phyloP scores from a whole-genome alignment of 1,139 yeast species.

The Hanseniaspora uvarum region DNA sequence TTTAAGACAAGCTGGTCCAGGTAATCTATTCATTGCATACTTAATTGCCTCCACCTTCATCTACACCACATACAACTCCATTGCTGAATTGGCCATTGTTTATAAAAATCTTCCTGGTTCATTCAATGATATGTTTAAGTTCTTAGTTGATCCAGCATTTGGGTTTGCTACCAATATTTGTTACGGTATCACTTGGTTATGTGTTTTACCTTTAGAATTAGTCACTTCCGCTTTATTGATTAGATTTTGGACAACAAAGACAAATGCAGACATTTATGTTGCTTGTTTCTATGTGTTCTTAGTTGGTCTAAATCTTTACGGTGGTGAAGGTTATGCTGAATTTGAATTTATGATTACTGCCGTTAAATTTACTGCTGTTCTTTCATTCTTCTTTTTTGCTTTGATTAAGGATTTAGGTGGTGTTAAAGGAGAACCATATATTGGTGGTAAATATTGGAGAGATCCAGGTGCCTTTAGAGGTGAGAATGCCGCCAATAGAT shows the following conservation, averaged over 20 bases:
- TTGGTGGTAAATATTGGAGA: constrained; percentile 55
- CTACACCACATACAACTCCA: constrained; percentile 65
- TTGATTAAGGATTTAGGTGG: constrained; percentile 59
- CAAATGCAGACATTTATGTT: constrained; percentile 59
- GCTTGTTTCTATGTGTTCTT: constrained; percentile 56
- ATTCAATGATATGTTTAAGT: constrained; percentile 60
- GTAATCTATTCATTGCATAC: constrained; percentile 61
- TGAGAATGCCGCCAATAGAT: constrained; percentile 30
- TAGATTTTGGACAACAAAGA: constrained; percentile 50
- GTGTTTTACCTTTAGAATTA: constrained; percentile 63
- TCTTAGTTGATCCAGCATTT: constrained; percentile 59
- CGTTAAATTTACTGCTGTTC: constrained; percentile 50
- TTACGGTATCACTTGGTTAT: constrained; percentile 70
- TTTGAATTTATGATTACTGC: constrained; percentile 55
- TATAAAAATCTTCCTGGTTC: constrained; percentile 70
- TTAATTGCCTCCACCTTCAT: constrained; percentile 58
- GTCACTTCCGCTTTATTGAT: constrained; percentile 71
- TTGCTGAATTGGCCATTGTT: constrained; percentile 73
- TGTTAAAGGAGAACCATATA: constrained; percentile 50
- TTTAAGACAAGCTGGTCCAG: constrained; percentile 67
- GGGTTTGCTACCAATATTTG: constrained; percentile 76
- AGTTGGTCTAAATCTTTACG: constrained; percentile 48
- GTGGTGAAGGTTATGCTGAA: constrained; percentile 68
- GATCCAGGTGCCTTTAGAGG: constrained; percentile 47
- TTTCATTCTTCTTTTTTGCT: constrained; percentile 56